phyloP scores from a whole-genome alignment of 1,284 basidiomycete species.

The Cutaneotrichosporon cyanovorans region DNA sequence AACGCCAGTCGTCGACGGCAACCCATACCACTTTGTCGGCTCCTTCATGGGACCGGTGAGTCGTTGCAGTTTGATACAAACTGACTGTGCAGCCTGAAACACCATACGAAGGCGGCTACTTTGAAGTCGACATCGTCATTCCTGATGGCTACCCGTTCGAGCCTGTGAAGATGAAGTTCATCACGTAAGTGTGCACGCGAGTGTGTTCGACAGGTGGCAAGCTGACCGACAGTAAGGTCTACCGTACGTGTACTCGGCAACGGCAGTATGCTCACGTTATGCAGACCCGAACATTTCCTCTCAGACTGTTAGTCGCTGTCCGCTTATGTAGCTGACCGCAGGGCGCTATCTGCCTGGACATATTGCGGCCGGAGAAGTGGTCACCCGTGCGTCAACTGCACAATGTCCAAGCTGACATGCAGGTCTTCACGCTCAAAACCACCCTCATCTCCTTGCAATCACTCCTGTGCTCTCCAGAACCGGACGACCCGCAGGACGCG shows the following conservation, averaged over 20 bases:
- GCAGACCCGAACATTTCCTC: slow-evolving; percentile 81
- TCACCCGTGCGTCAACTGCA: slow-evolving; percentile 33
- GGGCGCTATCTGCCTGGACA: slow-evolving; percentile 53
- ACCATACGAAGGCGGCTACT: slow-evolving; percentile 87
- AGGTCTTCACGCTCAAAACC: slow-evolving; percentile 87
- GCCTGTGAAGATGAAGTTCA: slow-evolving; percentile 97
- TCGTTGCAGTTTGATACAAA: slow-evolving; percentile 1
- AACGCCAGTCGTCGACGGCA: slow-evolving; percentile 63
- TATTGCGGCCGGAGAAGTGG: slow-evolving; percentile 87
- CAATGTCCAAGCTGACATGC: neutral
- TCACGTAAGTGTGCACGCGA: slow-evolving; percentile 56
- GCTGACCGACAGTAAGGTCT: slow-evolving; percentile 58
- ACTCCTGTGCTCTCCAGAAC: slow-evolving; percentile 91
- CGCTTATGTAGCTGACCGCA: slow-evolving; percentile 13
- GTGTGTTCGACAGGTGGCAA: too few species aligned
- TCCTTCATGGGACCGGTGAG: slow-evolving; percentile 79
- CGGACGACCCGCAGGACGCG: slow-evolving; percentile 95
- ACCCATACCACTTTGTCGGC: slow-evolving; percentile 79
- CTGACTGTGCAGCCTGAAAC: slow-evolving; percentile 55
- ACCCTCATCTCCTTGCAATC: slow-evolving; percentile 94
- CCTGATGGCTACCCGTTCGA: slow-evolving; percentile 93
- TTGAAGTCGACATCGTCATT: slow-evolving; percentile 91
- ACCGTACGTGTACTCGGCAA: slow-evolving; percentile 58
- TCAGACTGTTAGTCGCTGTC: slow-evolving; percentile 55
- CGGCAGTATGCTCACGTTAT: slow-evolving; percentile 3